phyloP scores from a whole-genome alignment of 345 rosid genomes.

The Salix viminalis region DNA sequence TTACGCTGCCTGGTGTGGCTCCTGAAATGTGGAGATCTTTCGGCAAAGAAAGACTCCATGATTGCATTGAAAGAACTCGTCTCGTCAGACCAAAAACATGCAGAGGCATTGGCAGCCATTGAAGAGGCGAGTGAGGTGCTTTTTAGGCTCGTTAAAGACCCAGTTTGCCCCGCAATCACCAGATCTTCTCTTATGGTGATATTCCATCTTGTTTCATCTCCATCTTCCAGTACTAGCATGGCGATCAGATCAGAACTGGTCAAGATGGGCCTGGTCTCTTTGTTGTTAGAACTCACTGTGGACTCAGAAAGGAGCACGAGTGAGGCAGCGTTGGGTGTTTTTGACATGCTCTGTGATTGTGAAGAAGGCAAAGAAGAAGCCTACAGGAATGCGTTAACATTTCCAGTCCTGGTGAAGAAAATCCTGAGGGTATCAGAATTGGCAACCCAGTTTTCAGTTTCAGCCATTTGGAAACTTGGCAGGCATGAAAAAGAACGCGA shows the following conservation, averaged over 20 bases:
- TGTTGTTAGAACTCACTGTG: slow-evolving; percentile 24
- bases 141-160: slow-evolving; percentile 26
- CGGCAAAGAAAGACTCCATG: slow-evolving; percentile 28
- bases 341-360: slow-evolving; percentile 32
- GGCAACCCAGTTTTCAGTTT: slow-evolving; percentile 43
- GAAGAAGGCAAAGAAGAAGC: slow-evolving; percentile 39
- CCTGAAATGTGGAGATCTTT: slow-evolving; percentile 24
- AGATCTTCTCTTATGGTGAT: slow-evolving; percentile 38
- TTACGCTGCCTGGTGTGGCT: slow-evolving; percentile 32
- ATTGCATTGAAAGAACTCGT: slow-evolving; percentile 28
- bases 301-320: slow-evolving; percentile 31
- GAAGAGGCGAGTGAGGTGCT: slow-evolving; percentile 26
- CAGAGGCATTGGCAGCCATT: slow-evolving; percentile 15
- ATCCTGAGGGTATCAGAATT: slow-evolving; percentile 32
- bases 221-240: background rate
- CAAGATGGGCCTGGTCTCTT: slow-evolving; percentile 29
- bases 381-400: slow-evolving; percentile 30
- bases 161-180: slow-evolving; percentile 22
- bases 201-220: slow-evolving; percentile 30
- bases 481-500: slow-evolving; percentile 25
- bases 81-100: slow-evolving; percentile 9
- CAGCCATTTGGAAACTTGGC: slow-evolving; percentile 40
- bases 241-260: slow-evolving; percentile 18
- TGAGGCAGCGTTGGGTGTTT: slow-evolving; percentile 36
- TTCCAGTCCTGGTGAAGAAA: slow-evolving; percentile 49